Evolutionary conservation across 371 early-diverging fungal genomes (phyloP), one percentile per base, ranked within the genome.

Genomic region (Apophysomyces ossiformis): DNA sequence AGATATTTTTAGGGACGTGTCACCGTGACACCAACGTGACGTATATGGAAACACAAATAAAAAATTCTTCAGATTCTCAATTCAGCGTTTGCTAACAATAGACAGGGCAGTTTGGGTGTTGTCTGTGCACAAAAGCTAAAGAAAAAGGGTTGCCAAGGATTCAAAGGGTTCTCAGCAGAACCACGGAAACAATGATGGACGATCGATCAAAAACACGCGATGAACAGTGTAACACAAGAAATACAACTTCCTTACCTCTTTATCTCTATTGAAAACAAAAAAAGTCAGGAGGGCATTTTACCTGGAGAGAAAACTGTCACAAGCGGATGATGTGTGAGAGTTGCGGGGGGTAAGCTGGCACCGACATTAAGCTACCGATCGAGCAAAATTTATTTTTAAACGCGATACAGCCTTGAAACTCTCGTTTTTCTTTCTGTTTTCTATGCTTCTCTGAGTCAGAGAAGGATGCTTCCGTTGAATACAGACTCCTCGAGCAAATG

Each of bases 281-380:
- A 47, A 50, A 50, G 54, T 50, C 54, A 50, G 54, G 54, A 50
- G 54, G 54, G 21, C 21, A 50, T 50, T 45, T 11, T 41, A n/a
- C 54, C 54, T 50, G 21, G 54, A 50, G 54, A 50, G 8, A 50
- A 50, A n/a, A 21, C 54, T 50, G 54, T 50, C 54, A 50, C 54
- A 21, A 21, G 54, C 54, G 54, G 21, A 50, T 50, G 16, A 50
- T 50, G 54, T 50, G 54, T n/a, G 21, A 50, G 54, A n/a, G 54
- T 50, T 50, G 54, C 54, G 54, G 54, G 54, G 54, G 41, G 54
- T 18, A 50, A 21, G 21, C 54, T 21, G n/a, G 61, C 64, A 69
- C 73, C 73, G 67, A 73, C 64, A 66, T 71, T 73, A 69, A 69
- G 69, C 73, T 69, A 73, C 73, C 73, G 69, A 69, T 67, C 44